Percentiles rank a stretch among this genome's conserved stretches.
Conservation (phyloP, 805 yeast species). For the Millerozyma miso region DNA sequence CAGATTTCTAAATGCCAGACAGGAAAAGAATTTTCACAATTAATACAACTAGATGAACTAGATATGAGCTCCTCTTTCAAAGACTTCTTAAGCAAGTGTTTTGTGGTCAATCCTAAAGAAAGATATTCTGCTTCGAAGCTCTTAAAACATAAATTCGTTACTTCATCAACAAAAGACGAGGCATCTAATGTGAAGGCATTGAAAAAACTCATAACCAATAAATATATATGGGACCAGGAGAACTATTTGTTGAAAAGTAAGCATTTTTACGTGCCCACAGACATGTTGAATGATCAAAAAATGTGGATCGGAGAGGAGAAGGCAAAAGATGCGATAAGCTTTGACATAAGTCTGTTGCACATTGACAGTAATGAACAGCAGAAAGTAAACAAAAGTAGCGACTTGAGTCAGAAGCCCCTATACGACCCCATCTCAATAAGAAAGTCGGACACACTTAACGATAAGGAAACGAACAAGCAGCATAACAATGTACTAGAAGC, state of each 20-base stretch:
- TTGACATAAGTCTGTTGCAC: constrained; percentile 33
- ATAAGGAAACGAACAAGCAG: not conserved
- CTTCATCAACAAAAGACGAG: constrained; percentile 11
- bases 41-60: constrained; percentile 22
- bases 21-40: constrained; percentile 25
- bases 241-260: constrained; percentile 27
- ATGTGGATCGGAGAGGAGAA: constrained; percentile 20
- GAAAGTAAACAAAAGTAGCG: constrained; percentile 3
- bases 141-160: constrained; percentile 31
- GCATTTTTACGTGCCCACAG: constrained; percentile 36
- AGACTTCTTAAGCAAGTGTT: constrained; percentile 33
- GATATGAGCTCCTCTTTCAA: constrained; percentile 20
- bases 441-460: constrained; percentile 1
- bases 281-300: constrained; percentile 27
- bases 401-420: constrained; percentile 13
- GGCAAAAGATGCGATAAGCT: constrained; percentile 19
- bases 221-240: constrained; percentile 37
- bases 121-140: constrained; percentile 29
- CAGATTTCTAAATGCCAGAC: constrained; percentile 29
- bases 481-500: constrained; percentile 6
- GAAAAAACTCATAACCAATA: constrained; percentile 30
- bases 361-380: constrained; percentile 2
- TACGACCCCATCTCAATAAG: constrained; percentile 17
- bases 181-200: constrained; percentile 14
- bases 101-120: constrained; percentile 27